Conservation (phyloP, 805 yeast species). For the Sugiyamaella qingdaonensis region DNA sequence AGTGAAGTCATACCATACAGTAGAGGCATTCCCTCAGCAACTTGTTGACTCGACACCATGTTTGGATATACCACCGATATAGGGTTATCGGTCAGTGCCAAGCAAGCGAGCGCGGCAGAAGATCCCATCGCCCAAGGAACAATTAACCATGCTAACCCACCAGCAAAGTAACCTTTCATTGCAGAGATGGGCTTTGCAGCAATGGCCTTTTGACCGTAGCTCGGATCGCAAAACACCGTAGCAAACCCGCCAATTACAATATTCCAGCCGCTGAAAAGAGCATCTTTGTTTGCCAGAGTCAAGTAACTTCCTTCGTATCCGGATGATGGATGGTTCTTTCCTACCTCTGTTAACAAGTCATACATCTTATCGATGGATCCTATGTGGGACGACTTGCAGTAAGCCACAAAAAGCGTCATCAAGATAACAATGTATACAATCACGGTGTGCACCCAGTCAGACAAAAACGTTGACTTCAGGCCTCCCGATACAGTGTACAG, state of each 20-base stretch:
- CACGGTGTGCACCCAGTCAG: slow-evolving; percentile 51
- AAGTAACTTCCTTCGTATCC: slow-evolving; percentile 26
- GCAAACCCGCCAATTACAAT: slow-evolving; percentile 13
- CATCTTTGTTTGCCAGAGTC: slow-evolving; percentile 9
- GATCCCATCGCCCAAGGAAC: slow-evolving; percentile 38
- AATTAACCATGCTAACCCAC: slow-evolving; percentile 43
- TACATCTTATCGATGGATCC: slow-evolving; percentile 45
- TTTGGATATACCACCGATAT: slow-evolving; percentile 76
- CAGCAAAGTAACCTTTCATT: slow-evolving; percentile 40
- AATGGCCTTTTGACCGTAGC: slow-evolving; percentile 38
- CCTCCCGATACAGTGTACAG: slow-evolving; percentile 51
- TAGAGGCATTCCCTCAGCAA: slow-evolving; percentile 58
- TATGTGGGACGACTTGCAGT: slow-evolving; percentile 36
- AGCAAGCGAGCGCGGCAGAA: slow-evolving; percentile 37
- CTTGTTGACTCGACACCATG: slow-evolving; percentile 57
- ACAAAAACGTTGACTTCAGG: slow-evolving; percentile 47
- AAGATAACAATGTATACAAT: slow-evolving; percentile 28
- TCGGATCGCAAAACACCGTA: slow-evolving; percentile 25
- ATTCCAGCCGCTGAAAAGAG: slow-evolving; percentile 11
- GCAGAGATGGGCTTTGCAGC: slow-evolving; percentile 41
- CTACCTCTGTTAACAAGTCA: slow-evolving; percentile 39
- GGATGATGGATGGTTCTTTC: slow-evolving; percentile 29
- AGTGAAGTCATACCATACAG: slow-evolving; percentile 74
- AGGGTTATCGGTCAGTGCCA: slow-evolving; percentile 55
- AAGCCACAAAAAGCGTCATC: slow-evolving; percentile 35